phyloP scores from a whole-genome alignment of 2,329 filamentous ascomycete genomes.

The Hymenoscyphus occultus region DNA sequence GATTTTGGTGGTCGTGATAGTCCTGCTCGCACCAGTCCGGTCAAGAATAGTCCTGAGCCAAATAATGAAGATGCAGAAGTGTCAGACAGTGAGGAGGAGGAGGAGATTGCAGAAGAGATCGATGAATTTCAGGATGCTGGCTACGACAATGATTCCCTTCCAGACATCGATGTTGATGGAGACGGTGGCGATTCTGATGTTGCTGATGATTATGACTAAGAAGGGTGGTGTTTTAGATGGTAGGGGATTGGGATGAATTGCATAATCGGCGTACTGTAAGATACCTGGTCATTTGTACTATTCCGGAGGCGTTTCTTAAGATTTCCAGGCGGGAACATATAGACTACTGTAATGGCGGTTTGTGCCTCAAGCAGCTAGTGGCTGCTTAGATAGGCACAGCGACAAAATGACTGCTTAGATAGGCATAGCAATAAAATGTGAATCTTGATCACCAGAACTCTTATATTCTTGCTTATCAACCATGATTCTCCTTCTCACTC shows the following conservation, averaged over 20 bases:
- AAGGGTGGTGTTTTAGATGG: background rate
- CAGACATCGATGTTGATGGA: background rate
- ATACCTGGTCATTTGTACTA: constrained; percentile 5
- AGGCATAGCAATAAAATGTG: background rate
- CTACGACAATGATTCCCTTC: background rate
- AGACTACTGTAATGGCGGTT: background rate
- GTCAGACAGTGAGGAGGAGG: background rate
- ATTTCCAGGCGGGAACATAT: background rate
- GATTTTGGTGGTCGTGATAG: background rate
- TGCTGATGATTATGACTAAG: background rate
- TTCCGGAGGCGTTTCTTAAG: background rate
- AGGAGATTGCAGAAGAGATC: background rate
- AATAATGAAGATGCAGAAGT: constrained; percentile 1
- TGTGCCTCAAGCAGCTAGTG: too few species aligned
- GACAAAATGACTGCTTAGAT: background rate
- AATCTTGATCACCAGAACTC: background rate
- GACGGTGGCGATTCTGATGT: background rate
- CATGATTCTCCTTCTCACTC: background rate
- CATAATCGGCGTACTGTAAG: background rate
- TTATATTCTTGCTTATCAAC: background rate
- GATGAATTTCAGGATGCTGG: background rate
- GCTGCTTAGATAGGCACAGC: background rate
- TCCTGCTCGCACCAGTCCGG: background rate
- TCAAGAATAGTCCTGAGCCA: background rate
- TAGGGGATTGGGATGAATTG: background rate